Conservation (phyloP, 805 yeast genomes). For the Pachysolen tannophilus region DNA sequence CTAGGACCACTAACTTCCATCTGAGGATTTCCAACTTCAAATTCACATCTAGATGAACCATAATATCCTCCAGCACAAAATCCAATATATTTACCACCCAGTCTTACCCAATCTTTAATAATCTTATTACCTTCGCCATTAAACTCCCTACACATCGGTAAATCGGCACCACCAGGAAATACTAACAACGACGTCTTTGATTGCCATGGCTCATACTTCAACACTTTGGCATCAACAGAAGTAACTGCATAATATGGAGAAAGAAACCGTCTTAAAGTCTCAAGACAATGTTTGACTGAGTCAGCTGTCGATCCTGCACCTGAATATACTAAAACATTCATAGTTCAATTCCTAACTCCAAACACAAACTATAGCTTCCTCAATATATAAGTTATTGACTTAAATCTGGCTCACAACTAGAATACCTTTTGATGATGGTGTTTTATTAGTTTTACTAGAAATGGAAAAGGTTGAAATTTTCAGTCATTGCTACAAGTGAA, state of each 20-base stretch:
- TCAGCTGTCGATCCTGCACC: constrained; percentile 84
- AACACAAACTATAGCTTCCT: no score
- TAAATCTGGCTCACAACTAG: no score
- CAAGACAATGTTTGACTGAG: constrained; percentile 76
- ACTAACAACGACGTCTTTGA: constrained; percentile 71
- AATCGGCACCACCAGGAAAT: constrained; percentile 95
- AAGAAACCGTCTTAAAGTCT: constrained; percentile 62
- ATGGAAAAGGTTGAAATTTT: no score
- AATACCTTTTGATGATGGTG: no score
- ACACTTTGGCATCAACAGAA: constrained; percentile 51
- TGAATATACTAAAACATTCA: constrained; percentile 72
- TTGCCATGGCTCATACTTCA: constrained; percentile 84
- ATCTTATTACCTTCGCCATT: constrained; percentile 60
- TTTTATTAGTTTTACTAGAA: no score
- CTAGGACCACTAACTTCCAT: constrained; percentile 84
- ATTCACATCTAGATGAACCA: constrained; percentile 68
- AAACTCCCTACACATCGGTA: constrained; percentile 70
- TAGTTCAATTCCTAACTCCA: constrained; percentile 16
- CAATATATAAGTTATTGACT: no score
- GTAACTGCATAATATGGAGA: constrained; percentile 88
- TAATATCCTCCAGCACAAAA: constrained; percentile 96
- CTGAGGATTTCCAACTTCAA: constrained; percentile 62
- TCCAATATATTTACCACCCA: constrained; percentile 81
- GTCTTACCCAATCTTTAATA: constrained; percentile 55
- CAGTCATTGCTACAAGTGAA: no score